phyloP scores from a whole-genome alignment of 805 yeast species.

The Ogataea philodendri region DNA sequence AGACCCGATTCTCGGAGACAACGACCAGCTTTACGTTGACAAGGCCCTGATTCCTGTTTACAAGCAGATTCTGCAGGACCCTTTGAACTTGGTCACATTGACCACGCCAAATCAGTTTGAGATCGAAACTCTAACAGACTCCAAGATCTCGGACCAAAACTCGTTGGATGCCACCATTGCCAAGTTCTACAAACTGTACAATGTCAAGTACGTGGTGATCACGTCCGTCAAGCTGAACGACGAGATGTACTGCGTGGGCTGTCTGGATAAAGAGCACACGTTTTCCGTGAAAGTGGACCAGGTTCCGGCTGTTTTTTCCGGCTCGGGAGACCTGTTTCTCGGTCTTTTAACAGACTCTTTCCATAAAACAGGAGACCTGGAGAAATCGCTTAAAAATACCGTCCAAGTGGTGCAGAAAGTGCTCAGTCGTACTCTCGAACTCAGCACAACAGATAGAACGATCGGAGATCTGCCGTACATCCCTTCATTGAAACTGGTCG shows the following conservation, averaged over 20 bases:
- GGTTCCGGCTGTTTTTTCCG: conserved; percentile 63
- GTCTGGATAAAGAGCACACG: conserved; percentile 23
- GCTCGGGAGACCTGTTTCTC: conserved; percentile 72
- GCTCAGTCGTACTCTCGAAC: conserved; percentile 38
- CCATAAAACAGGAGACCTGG: conserved; percentile 32
- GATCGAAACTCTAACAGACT: conserved; percentile 56
- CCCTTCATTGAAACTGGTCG: conserved; percentile 45
- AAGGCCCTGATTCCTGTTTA: conserved; percentile 53
- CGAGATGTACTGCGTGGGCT: conserved; percentile 42
- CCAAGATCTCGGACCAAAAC: conserved; percentile 38
- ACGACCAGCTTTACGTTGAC: conserved; percentile 76
- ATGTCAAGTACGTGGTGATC: conserved; percentile 52
- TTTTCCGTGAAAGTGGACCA: conserved; percentile 43
- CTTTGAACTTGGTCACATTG: conserved; percentile 39
- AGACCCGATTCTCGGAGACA: conserved; percentile 93
- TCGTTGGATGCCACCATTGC: conserved; percentile 40
- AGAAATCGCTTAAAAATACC: conserved; percentile 39
- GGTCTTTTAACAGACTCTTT: conserved; percentile 56
- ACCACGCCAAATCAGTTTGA: conserved; percentile 78
- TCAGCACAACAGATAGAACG: conserved; percentile 14
- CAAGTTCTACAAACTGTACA: conserved; percentile 42
- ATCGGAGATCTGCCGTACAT: conserved; percentile 29
- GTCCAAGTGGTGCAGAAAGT: conserved; percentile 42
- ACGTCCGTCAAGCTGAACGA: conserved; percentile 45
- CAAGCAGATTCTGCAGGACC: conserved; percentile 42